Percentiles rank a stretch among this genome's conserved stretches.
phyloP scores from a whole-genome alignment of 768 basidiomycete species.

The Pisolithus microcarpus region DNA sequence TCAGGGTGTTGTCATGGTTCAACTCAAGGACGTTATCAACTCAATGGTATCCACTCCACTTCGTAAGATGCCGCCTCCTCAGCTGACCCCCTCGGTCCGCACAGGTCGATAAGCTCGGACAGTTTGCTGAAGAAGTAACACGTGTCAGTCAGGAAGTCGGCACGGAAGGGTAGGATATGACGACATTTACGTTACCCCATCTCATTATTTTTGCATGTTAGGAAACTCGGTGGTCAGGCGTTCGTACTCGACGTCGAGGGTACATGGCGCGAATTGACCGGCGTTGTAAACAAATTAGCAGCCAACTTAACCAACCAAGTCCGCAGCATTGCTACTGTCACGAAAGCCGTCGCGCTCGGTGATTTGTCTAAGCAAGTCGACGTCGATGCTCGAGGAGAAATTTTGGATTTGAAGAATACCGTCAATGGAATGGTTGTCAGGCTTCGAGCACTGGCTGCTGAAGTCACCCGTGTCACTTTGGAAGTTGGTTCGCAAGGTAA shows the following conservation, averaged over 20 bases:
- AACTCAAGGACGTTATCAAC: constrained; percentile 74
- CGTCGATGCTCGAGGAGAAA: constrained; percentile 87
- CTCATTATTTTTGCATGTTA: constrained; percentile 27
- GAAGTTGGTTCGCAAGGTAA: constrained; percentile 88
- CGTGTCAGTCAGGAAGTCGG: constrained; percentile 81
- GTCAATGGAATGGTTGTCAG: constrained; percentile 47
- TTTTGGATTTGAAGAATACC: constrained; percentile 68
- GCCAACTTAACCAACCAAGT: constrained; percentile 65
- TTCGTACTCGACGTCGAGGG: constrained; percentile 84
- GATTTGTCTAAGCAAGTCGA: constrained; percentile 88
- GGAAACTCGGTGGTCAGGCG: constrained; percentile 80
- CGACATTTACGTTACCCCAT: constrained; percentile 20
- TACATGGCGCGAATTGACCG: constrained; percentile 81
- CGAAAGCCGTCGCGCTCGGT: constrained; percentile 76
- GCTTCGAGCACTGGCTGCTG: constrained; percentile 62
- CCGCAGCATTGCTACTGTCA: constrained; percentile 53
- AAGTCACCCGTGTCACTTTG: constrained; percentile 77
- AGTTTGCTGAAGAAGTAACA: constrained; percentile 89
- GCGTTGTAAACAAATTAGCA: constrained; percentile 75
- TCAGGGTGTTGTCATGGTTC: constrained; percentile 72
- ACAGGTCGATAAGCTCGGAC: constrained; percentile 65
- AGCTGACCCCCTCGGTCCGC: constrained; percentile 8
- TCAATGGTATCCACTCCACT: constrained; percentile 39
- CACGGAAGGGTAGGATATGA: constrained; percentile 52
- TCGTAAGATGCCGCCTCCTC: neutral